Base-by-base conservation (phyloP, 1,284 basidiomycete genomes). In the Sanghuangporus weigelae region DNA sequence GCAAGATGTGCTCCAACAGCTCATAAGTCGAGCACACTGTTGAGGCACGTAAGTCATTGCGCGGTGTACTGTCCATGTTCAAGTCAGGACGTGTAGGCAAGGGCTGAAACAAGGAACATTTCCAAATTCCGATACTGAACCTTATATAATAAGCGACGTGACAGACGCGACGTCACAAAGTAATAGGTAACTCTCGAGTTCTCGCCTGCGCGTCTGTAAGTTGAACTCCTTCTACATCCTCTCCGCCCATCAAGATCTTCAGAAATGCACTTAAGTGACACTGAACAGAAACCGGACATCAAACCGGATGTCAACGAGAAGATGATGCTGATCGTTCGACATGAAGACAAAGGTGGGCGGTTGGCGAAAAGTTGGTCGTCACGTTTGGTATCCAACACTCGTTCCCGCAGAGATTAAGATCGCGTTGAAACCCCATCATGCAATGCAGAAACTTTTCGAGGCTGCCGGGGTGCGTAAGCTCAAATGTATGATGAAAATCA, bases 401-500 rank as follows among this genome's bases (percentile, higher is more conserved):
- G 35, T 12, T n/a, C 53, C n/a, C 7, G n/a, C 39, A 62, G 63
- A 53, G 26, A 46, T 65, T 36, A 65, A 62, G 26, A 51, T 65
- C 38, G 46, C 59, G 12, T n/a, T 65, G 8, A 65, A 65, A 42
- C 11, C 40, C 11, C 19, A 40, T 26, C 63, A 65, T 23, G 23
- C n/a, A 21, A 57, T 65, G 53, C 42, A 51, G 19, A 61, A 62
- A 39, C 23, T 65, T 7, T 62, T 65, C n/a, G 60, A 62, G 3
- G 63, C 63, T 5, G 60, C 63, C 16, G 63, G 51, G 10, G 63
- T 65, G 39, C 11, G 59, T 62, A 12, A 16, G 40, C 31, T 7
- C 31, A 8, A 10, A 7, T 16, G 1, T 42, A 59, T 19, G 8
- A n/a, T 3, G 3, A 36, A 44, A 12, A 36, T 31, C 38, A 26